phyloP scores from a whole-genome alignment of 2,329 filamentous ascomycete genomes.

The Calycina herbarum region DNA sequence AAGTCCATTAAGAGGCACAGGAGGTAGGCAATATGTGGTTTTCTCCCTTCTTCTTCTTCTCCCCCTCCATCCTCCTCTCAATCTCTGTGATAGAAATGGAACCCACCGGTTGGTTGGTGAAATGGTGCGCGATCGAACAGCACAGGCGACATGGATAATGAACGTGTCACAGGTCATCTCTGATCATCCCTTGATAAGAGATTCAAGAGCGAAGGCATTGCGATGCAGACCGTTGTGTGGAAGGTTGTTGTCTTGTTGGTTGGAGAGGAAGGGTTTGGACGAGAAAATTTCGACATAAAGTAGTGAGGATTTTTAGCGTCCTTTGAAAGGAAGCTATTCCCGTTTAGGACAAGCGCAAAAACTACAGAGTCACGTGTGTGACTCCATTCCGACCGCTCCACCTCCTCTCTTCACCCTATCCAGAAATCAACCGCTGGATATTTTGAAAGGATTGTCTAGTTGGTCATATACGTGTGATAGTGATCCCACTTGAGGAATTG shows the following conservation, averaged over 20 bases:
- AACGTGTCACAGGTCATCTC: background rate
- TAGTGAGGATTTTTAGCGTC: background rate
- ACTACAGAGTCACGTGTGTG: background rate
- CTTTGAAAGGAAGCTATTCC: background rate
- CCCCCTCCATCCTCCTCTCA: background rate
- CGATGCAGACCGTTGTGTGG: background rate
- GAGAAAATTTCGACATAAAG: background rate
- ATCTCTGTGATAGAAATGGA: background rate
- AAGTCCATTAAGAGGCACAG: slow-evolving; percentile 38
- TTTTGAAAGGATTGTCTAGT: background rate
- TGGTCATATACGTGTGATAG: background rate
- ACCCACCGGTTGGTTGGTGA: background rate
- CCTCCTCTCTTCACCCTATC: background rate
- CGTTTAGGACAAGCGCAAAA: background rate
- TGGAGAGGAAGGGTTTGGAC: background rate
- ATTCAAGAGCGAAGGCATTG: background rate
- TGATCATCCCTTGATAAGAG: background rate
- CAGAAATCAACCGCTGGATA: background rate
- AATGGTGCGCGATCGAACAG: background rate
- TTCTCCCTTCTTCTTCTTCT: background rate
- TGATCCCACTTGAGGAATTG: background rate
- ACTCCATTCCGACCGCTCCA: no score
- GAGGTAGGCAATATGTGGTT: slow-evolving; percentile 43
- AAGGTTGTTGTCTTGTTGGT: background rate
- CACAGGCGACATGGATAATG: background rate